Conservation (phyloP, 164 flowering plant species). For the Dillenia suffruticosa region DNA sequence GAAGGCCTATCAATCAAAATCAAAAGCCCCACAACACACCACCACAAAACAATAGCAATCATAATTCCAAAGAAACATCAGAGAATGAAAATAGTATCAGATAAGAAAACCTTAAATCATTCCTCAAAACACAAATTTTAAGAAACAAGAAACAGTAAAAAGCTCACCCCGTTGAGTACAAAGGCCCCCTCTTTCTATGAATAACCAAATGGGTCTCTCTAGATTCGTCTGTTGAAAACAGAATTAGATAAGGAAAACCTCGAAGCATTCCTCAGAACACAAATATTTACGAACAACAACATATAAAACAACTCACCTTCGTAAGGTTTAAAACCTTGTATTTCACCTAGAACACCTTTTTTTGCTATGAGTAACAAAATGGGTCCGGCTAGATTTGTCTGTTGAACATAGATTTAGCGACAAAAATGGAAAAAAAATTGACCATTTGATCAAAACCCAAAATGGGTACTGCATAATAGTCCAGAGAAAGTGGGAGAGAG, state of each 20-base stretch:
- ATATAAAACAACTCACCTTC: no score
- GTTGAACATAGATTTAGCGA: conserved; percentile 13
- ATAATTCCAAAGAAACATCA: neutral
- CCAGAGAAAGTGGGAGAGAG: neutral
- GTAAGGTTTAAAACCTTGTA: no score
- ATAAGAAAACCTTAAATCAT: conserved; percentile 8
- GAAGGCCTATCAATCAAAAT: conserved; percentile 22
- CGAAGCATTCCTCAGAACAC: no score
- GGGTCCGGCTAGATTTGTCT: conserved; percentile 15
- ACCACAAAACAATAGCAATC: conserved; percentile 4
- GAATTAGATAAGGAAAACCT: neutral
- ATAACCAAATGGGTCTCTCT: conserved; percentile 5
- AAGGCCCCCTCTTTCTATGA: neutral
- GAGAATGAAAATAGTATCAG: no score
- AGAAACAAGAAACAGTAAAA: neutral
- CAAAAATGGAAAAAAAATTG: neutral
- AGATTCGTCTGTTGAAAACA: neutral
- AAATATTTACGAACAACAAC: no score
- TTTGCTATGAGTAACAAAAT: conserved; percentile 12
- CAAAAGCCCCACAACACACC: conserved; percentile 14
- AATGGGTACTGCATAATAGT: no score
- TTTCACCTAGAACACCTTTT: no score
- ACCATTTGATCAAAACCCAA: neutral
- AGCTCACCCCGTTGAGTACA: neutral
- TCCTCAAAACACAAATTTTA: conserved; percentile 3